These are phyloP conservation scores for Macrophomina pseudophaseolina DNA, from an alignment of 2,329 filamentous ascomycete species.

Conservation along the genomic window DNA sequence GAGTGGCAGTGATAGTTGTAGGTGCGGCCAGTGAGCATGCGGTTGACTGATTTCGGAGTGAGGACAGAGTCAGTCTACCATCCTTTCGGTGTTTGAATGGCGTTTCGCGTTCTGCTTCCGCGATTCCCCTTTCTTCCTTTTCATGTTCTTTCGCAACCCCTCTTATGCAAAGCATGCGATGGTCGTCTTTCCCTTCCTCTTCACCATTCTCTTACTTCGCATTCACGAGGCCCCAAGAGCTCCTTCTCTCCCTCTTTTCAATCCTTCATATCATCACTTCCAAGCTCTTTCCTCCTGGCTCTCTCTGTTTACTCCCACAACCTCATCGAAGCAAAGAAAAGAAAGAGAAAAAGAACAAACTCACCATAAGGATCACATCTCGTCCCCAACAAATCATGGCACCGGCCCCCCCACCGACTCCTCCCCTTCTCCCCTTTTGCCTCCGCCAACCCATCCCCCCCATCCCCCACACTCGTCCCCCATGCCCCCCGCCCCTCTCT, in stretches of 20 bases:
- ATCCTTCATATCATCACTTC: not conserved
- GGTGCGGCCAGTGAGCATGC: constrained; percentile 69
- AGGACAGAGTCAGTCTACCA: not conserved
- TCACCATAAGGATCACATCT: constrained; percentile 79
- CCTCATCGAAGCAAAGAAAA: not conserved
- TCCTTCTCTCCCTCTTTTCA: not conserved
- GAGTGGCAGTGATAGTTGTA: constrained; percentile 88
- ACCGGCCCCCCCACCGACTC: constrained; percentile 69
- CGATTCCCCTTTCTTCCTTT: too few relatives aligned
- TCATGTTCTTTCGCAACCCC: too few relatives aligned
- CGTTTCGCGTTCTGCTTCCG: not conserved
- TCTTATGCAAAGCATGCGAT: too few relatives aligned
- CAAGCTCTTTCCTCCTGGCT: too few relatives aligned
- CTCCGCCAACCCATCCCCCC: not conserved
- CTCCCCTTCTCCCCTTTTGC: constrained; percentile 53
- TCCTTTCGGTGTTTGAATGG: not conserved
- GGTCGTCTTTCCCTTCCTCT: not conserved
- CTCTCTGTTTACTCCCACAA: too few relatives aligned
- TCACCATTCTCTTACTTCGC: not conserved
- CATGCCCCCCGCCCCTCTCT: constrained; percentile 54
- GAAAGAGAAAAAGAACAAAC: constrained; percentile 26
- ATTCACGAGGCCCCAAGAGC: not conserved
- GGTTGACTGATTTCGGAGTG: constrained; percentile 60
- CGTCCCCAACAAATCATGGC: constrained; percentile 80
- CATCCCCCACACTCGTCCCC: constrained; percentile 46